Evolutionary conservation across 2,329 filamentous ascomycete genomes (phyloP), one percentile per base, ranked within the genome.

Genomic region (Helotiales sp.): DNA sequence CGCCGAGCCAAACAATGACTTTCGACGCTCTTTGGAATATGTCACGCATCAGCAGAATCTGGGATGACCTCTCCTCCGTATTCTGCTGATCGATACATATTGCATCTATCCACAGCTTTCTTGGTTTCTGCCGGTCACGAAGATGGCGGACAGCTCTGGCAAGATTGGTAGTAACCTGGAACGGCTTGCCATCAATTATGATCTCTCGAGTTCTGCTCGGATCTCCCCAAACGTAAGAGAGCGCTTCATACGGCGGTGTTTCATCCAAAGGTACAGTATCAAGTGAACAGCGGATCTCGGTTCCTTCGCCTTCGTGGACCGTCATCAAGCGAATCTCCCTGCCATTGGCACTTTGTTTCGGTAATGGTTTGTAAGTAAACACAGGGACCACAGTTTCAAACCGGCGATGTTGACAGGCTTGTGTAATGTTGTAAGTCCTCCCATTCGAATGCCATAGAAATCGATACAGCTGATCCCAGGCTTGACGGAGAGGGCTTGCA

Each of bases 151-250:
- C 30, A 8, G 63, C 63, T 26, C 34, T 11, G 8, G 24, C 28
- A 10, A 64, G 63, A 30, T 64, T 64, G 5, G 15, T 37, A 10
- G 32, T 49, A 3, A 67, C 64, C 5, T 40, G 49, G 30, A 63
- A 34, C 15, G 37, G 8, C n/a, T 28, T 49, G 22, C 34, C 45
- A 45, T 67, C 61, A 3, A 67, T 3, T 8, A n/a, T 50, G 22
- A 67, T 63, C 43, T 67, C 15, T 17, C 7, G 47, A 22, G 37
- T 63, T 22, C 37, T 47, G 8, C 32, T 55, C 37, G 57, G 26
- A 37, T 61, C 45, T 7, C 57, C 64, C 64, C 64, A 61, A 2
- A 54, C 47, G 37, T 65, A 65, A 15, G 64, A 65, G 3, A 65
- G 28, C 1, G 64, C 57, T 28, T 59, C 54, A 45, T 60, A 60